Conservation (phyloP, 2,329 filamentous ascomycete genomes). For the Pseudogymnoascus sp. region DNA sequence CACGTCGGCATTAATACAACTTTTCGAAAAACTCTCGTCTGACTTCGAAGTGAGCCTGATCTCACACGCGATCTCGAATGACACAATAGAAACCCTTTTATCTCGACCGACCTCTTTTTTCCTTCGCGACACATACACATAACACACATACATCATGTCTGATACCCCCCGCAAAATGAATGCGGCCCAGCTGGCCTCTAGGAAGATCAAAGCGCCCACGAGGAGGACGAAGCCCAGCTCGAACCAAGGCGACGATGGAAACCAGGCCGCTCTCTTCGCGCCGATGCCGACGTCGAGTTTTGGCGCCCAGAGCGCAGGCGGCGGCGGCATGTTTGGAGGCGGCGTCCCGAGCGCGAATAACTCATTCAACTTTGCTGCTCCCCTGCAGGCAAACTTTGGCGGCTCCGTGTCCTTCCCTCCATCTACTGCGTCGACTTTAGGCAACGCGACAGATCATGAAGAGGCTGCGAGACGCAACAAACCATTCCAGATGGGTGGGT, state of each 20-base stretch:
- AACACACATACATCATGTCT: neutral
- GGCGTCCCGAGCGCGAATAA: constrained; percentile 17
- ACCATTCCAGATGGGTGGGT: constrained; percentile 3
- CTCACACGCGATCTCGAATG: neutral
- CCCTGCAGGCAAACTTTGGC: constrained; percentile 6
- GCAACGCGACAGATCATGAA: neutral
- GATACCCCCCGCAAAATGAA: constrained; percentile 12
- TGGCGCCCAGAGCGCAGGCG: constrained; percentile 11
- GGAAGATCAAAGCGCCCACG: constrained; percentile 23
- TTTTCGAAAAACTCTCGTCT: neutral
- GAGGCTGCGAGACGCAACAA: constrained; percentile 13
- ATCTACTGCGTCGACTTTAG: neutral
- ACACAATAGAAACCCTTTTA: neutral
- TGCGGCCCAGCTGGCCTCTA: constrained; percentile 26
- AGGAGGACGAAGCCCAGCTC: constrained; percentile 9
- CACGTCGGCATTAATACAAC: neutral
- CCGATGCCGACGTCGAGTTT: constrained; percentile 11
- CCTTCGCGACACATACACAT: neutral
- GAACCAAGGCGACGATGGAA: constrained; percentile 6
- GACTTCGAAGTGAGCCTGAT: neutral
- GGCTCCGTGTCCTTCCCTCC: constrained; percentile 13
- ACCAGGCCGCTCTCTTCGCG: constrained; percentile 11
- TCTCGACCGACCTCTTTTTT: neutral
- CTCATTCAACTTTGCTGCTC: constrained; percentile 23
- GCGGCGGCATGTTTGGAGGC: constrained; percentile 24